These are phyloP conservation scores for Cryphonectria radicalis DNA, from an alignment of 2,329 filamentous ascomycete species.

Conservation along the genomic window DNA sequence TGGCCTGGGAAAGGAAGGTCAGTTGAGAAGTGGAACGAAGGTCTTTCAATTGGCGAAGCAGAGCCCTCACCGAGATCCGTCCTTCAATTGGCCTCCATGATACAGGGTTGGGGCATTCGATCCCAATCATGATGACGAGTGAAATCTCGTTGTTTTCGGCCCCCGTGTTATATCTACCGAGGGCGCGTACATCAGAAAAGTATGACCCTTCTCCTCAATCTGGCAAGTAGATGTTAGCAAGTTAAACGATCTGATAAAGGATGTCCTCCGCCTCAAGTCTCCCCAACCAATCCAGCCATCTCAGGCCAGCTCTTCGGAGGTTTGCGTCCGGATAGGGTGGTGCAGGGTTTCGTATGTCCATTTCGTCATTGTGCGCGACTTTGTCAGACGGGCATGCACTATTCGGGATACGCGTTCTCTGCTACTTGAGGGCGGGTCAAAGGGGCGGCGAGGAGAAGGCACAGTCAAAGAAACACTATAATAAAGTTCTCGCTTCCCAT, in stretches of 20 bases:
- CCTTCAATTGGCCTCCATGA: not conserved
- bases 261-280: not conserved
- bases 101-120: not conserved
- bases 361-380: conserved; percentile 3
- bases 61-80: not conserved
- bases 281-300: not conserved
- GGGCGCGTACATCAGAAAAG: not conserved
- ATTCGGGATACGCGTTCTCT: not conserved
- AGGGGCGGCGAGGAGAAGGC: not conserved
- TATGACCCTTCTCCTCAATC: not conserved
- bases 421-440: not conserved
- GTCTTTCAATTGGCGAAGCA: not conserved
- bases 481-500: not conserved
- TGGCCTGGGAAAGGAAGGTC: not conserved
- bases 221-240: not conserved
- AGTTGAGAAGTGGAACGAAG: not conserved
- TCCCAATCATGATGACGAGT: not conserved
- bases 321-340: not conserved
- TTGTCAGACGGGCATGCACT: conserved; percentile 2
- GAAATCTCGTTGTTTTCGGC: not conserved
- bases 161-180: not conserved
- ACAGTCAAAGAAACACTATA: not conserved
- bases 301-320: not conserved
- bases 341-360: not conserved
- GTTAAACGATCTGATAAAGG: not conserved